phyloP scores from a whole-genome alignment of 2,329 filamentous ascomycete species.

The Claviceps sp. region DNA sequence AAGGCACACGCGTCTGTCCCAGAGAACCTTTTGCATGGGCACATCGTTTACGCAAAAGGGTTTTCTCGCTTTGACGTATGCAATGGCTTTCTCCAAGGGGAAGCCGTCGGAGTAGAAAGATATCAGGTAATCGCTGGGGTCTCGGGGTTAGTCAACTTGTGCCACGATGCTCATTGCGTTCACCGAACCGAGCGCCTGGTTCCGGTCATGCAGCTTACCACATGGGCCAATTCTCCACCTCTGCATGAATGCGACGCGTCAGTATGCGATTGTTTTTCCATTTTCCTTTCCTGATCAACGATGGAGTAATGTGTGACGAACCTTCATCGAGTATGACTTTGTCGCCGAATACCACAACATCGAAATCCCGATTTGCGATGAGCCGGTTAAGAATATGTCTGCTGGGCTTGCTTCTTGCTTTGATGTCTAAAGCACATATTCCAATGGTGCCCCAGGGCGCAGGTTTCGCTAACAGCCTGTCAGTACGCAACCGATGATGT shows the following conservation, averaged over 20 bases:
- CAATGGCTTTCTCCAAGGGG: constrained; percentile 90
- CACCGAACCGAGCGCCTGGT: constrained; percentile 15
- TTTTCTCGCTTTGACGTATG: constrained; percentile 83
- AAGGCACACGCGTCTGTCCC: constrained; percentile 86
- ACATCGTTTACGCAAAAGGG: constrained; percentile 97
- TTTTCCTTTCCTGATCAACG: background rate
- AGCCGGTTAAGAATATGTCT: constrained; percentile 89
- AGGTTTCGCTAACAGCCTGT: constrained; percentile 33
- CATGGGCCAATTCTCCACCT: constrained; percentile 89
- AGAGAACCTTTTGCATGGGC: constrained; percentile 92
- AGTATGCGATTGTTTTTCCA: background rate
- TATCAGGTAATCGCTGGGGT: constrained; percentile 69
- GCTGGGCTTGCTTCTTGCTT: constrained; percentile 92
- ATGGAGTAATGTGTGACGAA: constrained; percentile 17
- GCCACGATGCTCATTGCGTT: constrained; percentile 21
- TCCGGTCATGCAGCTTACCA: constrained; percentile 38
- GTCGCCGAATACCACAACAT: constrained; percentile 95
- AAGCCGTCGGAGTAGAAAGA: constrained; percentile 98
- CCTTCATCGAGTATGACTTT: constrained; percentile 95
- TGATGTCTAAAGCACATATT: constrained; percentile 88
- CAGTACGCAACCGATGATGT: constrained; percentile 10
- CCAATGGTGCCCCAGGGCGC: constrained; percentile 61
- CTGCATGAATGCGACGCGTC: constrained; percentile 23
- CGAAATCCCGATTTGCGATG: constrained; percentile 82
- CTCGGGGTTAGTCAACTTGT: constrained; percentile 5